Evolutionary conservation across 2,329 filamentous ascomycete genomes (phyloP).

Genomic region (Xylariaceae sp.): DNA sequence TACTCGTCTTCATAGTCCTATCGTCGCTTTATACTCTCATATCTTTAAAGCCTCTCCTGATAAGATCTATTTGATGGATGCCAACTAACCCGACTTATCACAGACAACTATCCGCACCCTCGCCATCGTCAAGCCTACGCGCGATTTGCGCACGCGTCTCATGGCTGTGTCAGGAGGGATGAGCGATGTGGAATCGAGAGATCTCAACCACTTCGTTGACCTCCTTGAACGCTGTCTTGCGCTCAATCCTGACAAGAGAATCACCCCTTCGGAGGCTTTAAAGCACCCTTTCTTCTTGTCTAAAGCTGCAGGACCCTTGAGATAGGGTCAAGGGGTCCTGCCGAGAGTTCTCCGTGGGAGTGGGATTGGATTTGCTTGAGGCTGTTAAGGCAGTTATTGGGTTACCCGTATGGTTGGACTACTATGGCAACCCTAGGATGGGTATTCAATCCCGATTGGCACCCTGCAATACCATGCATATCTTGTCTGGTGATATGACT

Average conservation of each 20-base stretch:
- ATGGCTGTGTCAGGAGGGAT: conserved; percentile 76
- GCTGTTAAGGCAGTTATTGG: conserved; percentile 5
- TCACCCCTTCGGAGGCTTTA: conserved; percentile 84
- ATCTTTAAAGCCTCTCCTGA: background rate
- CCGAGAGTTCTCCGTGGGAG: conserved; percentile 7
- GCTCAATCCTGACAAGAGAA: conserved; percentile 90
- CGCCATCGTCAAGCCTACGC: conserved; percentile 74
- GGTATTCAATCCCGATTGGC: background rate
- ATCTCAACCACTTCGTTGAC: conserved; percentile 84
- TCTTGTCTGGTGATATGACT: background rate
- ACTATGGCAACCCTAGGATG: background rate
- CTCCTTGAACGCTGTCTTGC: conserved; percentile 86
- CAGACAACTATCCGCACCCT: conserved; percentile 73
- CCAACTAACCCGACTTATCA: conserved; percentile 25
- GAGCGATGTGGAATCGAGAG: conserved; percentile 74
- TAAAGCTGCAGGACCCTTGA: conserved; percentile 31
- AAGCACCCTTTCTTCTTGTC: conserved; percentile 84
- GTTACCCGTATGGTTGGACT: conserved; percentile 16
- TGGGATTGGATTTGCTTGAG: background rate
- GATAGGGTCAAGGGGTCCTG: conserved; percentile 16
- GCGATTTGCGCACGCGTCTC: conserved; percentile 83
- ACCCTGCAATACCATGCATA: background rate
- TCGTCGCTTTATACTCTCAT: background rate
- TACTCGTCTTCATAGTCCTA: background rate
- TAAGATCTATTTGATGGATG: background rate